Evolutionary conservation across 768 basidiomycete species (phyloP).

Genomic region (Mycena vulgaris): DNA sequence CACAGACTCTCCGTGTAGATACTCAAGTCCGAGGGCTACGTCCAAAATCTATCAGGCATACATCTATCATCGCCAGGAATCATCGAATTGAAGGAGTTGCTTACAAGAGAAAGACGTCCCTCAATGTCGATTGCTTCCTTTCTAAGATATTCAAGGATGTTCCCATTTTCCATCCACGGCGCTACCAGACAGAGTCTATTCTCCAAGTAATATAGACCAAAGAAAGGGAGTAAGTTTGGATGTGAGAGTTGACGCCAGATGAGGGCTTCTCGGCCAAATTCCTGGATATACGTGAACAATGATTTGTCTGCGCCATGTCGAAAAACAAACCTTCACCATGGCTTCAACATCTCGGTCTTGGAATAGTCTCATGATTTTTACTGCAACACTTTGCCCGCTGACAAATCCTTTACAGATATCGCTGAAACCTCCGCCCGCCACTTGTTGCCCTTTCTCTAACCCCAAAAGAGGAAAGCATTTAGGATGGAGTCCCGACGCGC

Average conservation of each 20-base stretch:
- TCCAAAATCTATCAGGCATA: constrained; percentile 20
- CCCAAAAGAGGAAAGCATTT: not conserved
- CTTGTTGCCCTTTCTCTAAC: not conserved
- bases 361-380: constrained; percentile 36
- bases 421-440: not conserved
- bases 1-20: no score
- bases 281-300: not conserved
- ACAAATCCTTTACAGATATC: not conserved
- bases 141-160: constrained; percentile 38
- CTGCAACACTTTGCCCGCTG: constrained; percentile 26
- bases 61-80: not conserved
- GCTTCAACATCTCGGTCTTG: not conserved
- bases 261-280: constrained; percentile 37
- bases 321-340: constrained; percentile 12
- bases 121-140: not conserved
- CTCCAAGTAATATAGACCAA: constrained; percentile 38
- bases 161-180: constrained; percentile 50
- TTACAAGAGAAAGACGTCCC: constrained; percentile 7
- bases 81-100: not conserved
- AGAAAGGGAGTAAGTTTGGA: constrained; percentile 42
- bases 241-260: constrained; percentile 40
- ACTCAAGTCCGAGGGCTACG: constrained; percentile 30
- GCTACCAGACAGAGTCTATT: constrained; percentile 41
- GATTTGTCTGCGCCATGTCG: no score
- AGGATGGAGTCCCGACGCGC: not conserved